These are phyloP conservation scores for Notholithocarpus densiflorus DNA, from an alignment of 306 rosid genomes.

Conservation along the genomic window DNA sequence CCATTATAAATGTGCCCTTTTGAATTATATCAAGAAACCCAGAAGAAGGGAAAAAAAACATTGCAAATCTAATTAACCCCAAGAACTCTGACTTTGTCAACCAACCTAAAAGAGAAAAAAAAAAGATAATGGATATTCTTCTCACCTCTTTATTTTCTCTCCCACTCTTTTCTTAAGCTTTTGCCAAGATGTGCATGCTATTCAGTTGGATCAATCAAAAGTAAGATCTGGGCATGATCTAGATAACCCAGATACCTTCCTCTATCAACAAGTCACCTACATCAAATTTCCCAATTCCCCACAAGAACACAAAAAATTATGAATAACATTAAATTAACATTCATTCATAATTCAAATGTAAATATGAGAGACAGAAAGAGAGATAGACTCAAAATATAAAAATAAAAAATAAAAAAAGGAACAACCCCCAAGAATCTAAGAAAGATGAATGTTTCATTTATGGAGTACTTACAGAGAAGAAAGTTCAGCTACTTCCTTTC, in stretches of 20 bases:
- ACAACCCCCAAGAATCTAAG: constrained; percentile 20
- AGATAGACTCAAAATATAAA: too few species aligned
- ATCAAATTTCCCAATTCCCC: constrained; percentile 20
- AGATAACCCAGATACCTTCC: constrained; percentile 39
- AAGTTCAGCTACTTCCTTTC: constrained; percentile 32
- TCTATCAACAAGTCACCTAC: constrained; percentile 33
- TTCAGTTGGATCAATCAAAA: constrained; percentile 44
- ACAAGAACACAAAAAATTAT: constrained; percentile 14
- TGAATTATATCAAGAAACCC: constrained; percentile 27
- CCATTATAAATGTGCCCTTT: constrained; percentile 15
- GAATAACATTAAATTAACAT: constrained; percentile 31
- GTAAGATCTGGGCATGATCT: constrained; percentile 87
- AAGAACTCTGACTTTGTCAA: constrained; percentile 48
- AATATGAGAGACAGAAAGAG: not conserved
- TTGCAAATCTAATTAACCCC: constrained; percentile 22
- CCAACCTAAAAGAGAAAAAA: constrained; percentile 20
- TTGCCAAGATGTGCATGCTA: constrained; percentile 24
- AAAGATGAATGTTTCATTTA: constrained; percentile 23
- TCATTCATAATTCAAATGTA: constrained; percentile 7
- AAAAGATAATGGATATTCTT: constrained; percentile 15
- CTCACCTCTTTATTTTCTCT: constrained; percentile 35
- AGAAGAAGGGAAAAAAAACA: constrained; percentile 13
- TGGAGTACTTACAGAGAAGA: constrained; percentile 27
- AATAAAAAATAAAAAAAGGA: not conserved
- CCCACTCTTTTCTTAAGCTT: constrained; percentile 25